Evolutionary conservation across 108 stramenopile species (phyloP), one percentile per base, ranked within the genome.

Genomic region (Skeletonema menzelii): DNA sequence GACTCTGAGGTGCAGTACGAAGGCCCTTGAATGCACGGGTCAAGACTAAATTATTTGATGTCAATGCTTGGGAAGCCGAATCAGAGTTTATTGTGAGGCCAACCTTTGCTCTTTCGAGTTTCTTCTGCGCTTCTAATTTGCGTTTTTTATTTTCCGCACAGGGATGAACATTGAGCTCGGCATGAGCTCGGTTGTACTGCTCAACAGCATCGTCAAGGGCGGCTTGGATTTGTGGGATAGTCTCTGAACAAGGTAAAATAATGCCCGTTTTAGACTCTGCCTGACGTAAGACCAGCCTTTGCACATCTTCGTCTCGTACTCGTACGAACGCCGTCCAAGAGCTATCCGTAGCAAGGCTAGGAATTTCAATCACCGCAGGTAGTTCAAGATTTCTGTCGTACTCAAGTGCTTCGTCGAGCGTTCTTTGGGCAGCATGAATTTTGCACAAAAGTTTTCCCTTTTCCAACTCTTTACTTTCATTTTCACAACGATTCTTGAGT

Each of bases 251-350:
- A 12, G 57, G 35, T 28, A 80, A 19, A 14, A 14, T 11, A 19
- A 69, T 24, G 15, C 79, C 79, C 15, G 27, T 44, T 8, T 31
- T 59, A 1, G 35, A 34, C 24, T 42, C 38, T 20, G 67, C 24
- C 17, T 62, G 34, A 3, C 14, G n/a, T 8, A 69, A 28, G 28
- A 74, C 19, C 13, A 19, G 34, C 44, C 63, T 61, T 38, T 38
- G 38, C 10, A 35, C 31, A 4, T 47, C 12, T 27, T 13, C n/a
- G 20, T 35, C 63, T n/a, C 34, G 12, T 13, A 70, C 40, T 12
- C 34, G 69, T 15, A 70, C 42, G 53, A 76, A 46, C 14, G 79
- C 79, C 37, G 27, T 73, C 73, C 72, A 74, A 35, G 8, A 27
- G 28, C 32, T 30, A 4, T 30, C 59, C 32, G 63, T 40, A 40